Percentiles rank a stretch among this genome's conserved stretches.
Conservation (phyloP, 768 basidiomycete genomes). For the Dendrothele bispora region DNA sequence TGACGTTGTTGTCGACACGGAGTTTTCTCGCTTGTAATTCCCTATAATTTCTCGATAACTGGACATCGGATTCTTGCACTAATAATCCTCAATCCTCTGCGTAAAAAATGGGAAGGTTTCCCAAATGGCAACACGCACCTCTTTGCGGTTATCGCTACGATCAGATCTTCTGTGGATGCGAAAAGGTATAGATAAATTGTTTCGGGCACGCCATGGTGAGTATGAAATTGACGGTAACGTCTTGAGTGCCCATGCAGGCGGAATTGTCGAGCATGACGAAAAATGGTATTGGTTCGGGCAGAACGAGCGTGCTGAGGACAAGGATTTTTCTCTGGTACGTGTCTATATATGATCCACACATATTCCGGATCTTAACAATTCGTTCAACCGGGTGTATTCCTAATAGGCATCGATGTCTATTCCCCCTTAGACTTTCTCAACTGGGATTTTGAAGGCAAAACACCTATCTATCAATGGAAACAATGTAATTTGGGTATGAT, state of each 20-base stretch:
- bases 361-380: background rate
- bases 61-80: no score
- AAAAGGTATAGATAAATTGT: no score
- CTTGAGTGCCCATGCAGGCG: constrained; percentile 25
- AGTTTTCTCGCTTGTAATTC: no score
- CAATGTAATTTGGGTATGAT: no score
- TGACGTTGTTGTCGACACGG: no score
- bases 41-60: no score
- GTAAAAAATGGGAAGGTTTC: no score
- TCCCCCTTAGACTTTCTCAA: constrained; percentile 26
- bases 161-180: no score
- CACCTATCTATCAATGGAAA: constrained; percentile 23
- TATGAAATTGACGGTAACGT: constrained; percentile 26
- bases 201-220: constrained; percentile 27
- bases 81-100: no score
- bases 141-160: no score
- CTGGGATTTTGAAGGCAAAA: constrained; percentile 27
- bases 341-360: background rate
- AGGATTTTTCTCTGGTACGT: constrained; percentile 21
- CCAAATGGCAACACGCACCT: no score
- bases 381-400: background rate
- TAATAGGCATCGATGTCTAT: constrained; percentile 21
- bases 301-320: constrained; percentile 22
- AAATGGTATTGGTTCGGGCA: constrained; percentile 31
- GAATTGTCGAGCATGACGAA: constrained; percentile 21